Evolutionary conservation across 495 filamentous ascomycete species (phyloP).

Genomic region (Penicillium egyptiacum): DNA sequence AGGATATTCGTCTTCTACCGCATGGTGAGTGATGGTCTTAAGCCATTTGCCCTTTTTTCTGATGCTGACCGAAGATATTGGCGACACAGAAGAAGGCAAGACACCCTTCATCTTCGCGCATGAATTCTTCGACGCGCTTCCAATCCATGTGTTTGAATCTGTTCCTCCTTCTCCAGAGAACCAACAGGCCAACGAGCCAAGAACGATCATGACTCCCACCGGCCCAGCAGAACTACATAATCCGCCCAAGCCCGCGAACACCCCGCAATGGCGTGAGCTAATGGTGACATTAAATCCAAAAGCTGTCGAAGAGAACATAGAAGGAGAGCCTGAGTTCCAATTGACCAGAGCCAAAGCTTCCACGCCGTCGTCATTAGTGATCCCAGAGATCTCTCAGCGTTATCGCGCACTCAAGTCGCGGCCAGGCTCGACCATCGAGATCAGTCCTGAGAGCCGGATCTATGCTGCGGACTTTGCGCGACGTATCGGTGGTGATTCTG

Average conservation of each 20-base stretch:
- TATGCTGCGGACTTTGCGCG: constrained; percentile 77
- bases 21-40: constrained; percentile 48
- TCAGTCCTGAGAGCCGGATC: constrained; percentile 80
- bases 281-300: constrained; percentile 68
- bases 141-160: constrained; percentile 91
- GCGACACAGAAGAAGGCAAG: constrained; percentile 49
- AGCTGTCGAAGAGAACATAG: constrained; percentile 48
- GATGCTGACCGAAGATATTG: background rate
- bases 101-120: constrained; percentile 93
- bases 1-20: constrained; percentile 81
- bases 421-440: constrained; percentile 71
- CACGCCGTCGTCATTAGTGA: constrained; percentile 79
- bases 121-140: constrained; percentile 98
- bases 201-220: constrained; percentile 49
- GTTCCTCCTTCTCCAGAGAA: constrained; percentile 47
- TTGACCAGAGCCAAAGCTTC: constrained; percentile 69
- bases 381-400: constrained; percentile 78
- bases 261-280: constrained; percentile 80
- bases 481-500: constrained; percentile 68
- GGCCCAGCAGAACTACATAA: constrained; percentile 47
- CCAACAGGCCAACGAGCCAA: constrained; percentile 26
- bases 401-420: constrained; percentile 70
- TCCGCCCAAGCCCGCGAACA: constrained; percentile 45
- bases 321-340: constrained; percentile 71
- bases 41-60: background rate